These are phyloP conservation scores for Zygotorulaspora danielsina DNA, from an alignment of 805 yeast genomes.

Conservation along the genomic window DNA sequence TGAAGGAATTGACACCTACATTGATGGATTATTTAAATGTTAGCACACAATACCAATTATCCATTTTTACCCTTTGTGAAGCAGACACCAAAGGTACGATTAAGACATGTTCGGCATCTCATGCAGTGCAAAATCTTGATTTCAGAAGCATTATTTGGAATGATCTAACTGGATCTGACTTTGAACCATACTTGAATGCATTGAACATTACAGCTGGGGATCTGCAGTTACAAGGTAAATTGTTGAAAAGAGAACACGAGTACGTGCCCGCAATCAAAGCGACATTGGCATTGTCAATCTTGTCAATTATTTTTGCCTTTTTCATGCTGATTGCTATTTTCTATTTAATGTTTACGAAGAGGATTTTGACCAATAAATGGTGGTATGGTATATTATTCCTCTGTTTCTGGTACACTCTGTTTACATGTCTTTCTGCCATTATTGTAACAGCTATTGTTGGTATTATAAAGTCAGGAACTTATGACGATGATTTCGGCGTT, in stretches of 20 bases:
- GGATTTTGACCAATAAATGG: constrained; percentile 8
- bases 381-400: constrained; percentile 21
- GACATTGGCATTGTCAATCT: constrained; percentile 28
- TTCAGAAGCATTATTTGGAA: constrained; percentile 32
- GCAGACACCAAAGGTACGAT: constrained; percentile 20
- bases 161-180: constrained; percentile 30
- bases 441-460: constrained; percentile 28
- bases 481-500: constrained; percentile 31
- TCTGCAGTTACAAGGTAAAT: constrained; percentile 30
- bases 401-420: constrained; percentile 17
- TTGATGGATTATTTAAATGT: constrained; percentile 27
- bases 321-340: constrained; percentile 17
- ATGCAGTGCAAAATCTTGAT: constrained; percentile 34
- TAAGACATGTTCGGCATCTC: constrained; percentile 25
- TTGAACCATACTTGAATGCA: constrained; percentile 31
- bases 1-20: constrained; percentile 25
- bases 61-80: constrained; percentile 33
- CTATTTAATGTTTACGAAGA: constrained; percentile 9
- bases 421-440: constrained; percentile 30
- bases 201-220: constrained; percentile 26
- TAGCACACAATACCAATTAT: constrained; percentile 29
- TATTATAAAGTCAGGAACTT: constrained; percentile 33
- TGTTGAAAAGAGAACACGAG: constrained; percentile 28
- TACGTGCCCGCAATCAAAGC: constrained; percentile 35
- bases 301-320: constrained; percentile 27